A percentile compares a stretch with the other conserved stretches of the same genome.
These are phyloP conservation scores for Yarrowia deformans DNA, from an alignment of 805 yeast species.

Conservation along the genomic window DNA sequence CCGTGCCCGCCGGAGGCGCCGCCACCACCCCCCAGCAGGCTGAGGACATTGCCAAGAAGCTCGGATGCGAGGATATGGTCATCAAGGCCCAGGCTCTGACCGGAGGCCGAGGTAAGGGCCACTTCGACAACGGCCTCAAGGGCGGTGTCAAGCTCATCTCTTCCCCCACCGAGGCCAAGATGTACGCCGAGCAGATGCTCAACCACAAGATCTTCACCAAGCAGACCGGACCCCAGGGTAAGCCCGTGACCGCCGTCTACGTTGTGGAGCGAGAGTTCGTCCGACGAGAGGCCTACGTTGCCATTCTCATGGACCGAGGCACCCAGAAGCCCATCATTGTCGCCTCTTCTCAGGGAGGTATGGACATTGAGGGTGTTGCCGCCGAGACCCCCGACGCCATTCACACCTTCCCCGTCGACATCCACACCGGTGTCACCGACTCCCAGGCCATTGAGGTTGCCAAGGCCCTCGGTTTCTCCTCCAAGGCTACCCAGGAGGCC, in stretches of 20 bases:
- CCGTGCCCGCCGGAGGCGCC: conserved; percentile 90
- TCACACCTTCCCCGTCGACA: conserved; percentile 81
- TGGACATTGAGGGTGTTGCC: conserved; percentile 99
- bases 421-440: conserved; percentile 80
- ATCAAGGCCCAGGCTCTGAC: conserved; percentile 98
- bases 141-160: conserved; percentile 95
- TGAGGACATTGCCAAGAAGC: conserved; percentile 74
- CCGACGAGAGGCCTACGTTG: conserved; percentile 92
- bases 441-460: conserved; percentile 79
- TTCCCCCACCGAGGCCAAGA: conserved; percentile 84
- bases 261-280: conserved; percentile 94
- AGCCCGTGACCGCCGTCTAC: conserved; percentile 95
- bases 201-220: conserved; percentile 93
- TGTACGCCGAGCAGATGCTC: conserved; percentile 87
- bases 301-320: conserved; percentile 93
- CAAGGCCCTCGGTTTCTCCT: conserved; percentile 78
- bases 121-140: conserved; percentile 91
- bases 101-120: conserved; percentile 99
- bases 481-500: conserved; percentile 80
- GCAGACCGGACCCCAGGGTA: conserved; percentile 98
- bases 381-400: conserved; percentile 88
- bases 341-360: conserved; percentile 98
- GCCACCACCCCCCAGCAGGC: conserved; percentile 92
- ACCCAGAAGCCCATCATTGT: conserved; percentile 90
- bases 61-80: conserved; percentile 80